Evolutionary conservation across 257 asterid genomes (phyloP).

Genomic region (Solanum ossicruentum): DNA sequence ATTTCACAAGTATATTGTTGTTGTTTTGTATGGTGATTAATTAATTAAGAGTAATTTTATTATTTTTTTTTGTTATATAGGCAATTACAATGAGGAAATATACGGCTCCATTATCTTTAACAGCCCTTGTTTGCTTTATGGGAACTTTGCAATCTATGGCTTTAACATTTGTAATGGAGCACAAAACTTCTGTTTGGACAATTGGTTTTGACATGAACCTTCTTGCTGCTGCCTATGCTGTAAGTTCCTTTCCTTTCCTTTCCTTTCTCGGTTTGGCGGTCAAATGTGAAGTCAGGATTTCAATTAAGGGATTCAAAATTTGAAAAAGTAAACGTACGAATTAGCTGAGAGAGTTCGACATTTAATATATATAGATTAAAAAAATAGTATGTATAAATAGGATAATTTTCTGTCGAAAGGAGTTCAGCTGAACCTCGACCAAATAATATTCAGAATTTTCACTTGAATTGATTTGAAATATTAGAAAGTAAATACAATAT

Average conservation of each 20-base stretch:
- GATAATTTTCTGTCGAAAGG: no score
- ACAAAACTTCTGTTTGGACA: slow-evolving; percentile 57
- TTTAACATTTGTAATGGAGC: slow-evolving; percentile 77
- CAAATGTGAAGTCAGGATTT: background rate
- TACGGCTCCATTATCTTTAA: slow-evolving; percentile 69
- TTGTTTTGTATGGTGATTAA: background rate
- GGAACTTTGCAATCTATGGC: slow-evolving; percentile 90
- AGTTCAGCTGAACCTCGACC: no score
- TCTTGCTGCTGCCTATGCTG: slow-evolving; percentile 97
- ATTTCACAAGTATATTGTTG: no score
- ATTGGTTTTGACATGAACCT: slow-evolving; percentile 87
- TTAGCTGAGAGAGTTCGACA: no score
- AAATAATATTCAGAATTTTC: no score
- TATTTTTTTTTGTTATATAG: slow-evolving; percentile 6
- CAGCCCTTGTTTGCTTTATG: slow-evolving; percentile 70
- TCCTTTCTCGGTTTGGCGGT: no score
- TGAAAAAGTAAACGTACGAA: no score
- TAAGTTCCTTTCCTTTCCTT: slow-evolving; percentile 15
- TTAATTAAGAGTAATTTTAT: no score
- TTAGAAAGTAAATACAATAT: background rate
- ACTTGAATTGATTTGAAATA: background rate
- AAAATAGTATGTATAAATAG: no score
- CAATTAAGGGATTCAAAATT: no score
- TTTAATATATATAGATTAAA: no score
- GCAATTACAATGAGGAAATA: slow-evolving; percentile 52